Conservation (phyloP, 768 basidiomycete species). For the Tephrocybe sp. region DNA sequence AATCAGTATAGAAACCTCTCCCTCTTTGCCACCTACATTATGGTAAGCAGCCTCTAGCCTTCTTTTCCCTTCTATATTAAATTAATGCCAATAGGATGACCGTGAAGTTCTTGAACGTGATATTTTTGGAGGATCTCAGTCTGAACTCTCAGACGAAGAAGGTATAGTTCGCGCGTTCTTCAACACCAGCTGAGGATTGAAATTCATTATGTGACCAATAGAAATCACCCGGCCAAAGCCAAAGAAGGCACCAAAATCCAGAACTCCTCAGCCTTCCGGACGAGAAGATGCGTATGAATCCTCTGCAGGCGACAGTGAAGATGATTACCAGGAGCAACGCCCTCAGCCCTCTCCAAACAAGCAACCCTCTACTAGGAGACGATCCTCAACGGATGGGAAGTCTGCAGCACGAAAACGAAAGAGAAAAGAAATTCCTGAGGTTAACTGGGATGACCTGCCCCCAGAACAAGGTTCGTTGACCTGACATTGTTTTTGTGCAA, state of each 20-base stretch:
- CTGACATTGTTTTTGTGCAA: background rate
- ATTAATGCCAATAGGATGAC: constrained; percentile 36
- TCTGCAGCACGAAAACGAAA: constrained; percentile 47
- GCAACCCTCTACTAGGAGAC: constrained; percentile 23
- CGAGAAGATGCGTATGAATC: constrained; percentile 58
- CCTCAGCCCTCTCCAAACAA: constrained; percentile 27
- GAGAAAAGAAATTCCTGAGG: constrained; percentile 57
- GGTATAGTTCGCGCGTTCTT: constrained; percentile 23
- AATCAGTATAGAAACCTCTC: background rate
- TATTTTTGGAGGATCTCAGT: constrained; percentile 82
- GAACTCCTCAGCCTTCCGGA: constrained; percentile 30
- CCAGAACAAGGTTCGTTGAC: constrained; percentile 68
- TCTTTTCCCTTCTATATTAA: background rate
- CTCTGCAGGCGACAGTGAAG: constrained; percentile 42
- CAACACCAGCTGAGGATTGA: background rate
- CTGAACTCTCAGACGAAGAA: constrained; percentile 77
- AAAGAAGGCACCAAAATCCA: constrained; percentile 30
- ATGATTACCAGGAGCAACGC: constrained; percentile 46
- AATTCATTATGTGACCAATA: constrained; percentile 14
- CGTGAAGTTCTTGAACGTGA: constrained; percentile 59
- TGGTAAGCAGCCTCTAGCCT: background rate
- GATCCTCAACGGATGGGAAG: constrained; percentile 25
- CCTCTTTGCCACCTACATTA: background rate
- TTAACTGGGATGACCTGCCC: constrained; percentile 65
- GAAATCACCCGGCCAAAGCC: constrained; percentile 43